phyloP scores from a whole-genome alignment of 139 green algal species.

The Penium margaritaceum region DNA sequence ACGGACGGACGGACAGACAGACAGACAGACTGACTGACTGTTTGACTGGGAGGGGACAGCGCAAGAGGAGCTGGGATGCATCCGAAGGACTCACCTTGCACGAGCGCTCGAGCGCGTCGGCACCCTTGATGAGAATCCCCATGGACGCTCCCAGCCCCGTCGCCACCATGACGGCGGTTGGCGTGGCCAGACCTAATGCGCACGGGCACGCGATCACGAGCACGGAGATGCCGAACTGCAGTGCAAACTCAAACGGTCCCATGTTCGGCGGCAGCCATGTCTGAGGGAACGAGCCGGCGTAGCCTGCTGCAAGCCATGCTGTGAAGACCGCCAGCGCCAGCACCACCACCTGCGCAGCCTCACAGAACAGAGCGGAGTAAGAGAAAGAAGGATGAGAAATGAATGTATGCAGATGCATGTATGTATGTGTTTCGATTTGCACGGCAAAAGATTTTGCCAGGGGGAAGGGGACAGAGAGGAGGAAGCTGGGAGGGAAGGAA shows the following conservation, averaged over 20 bases:
- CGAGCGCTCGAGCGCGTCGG: conserved; percentile 64
- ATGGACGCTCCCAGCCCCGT: conserved; percentile 74
- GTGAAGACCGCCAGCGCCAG: conserved; percentile 68
- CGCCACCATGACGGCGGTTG: conserved; percentile 95
- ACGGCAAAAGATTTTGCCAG: too few relatives aligned
- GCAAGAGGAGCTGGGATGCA: not conserved
- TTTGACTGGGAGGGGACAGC: not conserved
- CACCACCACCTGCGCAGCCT: conserved; percentile 68
- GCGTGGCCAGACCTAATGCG: conserved; percentile 82
- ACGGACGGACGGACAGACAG: too few relatives aligned
- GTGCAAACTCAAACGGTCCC: conserved; percentile 77
- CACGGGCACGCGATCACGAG: conserved; percentile 97
- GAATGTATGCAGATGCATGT: too few relatives aligned
- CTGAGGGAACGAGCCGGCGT: conserved; percentile 43
- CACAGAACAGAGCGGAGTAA: too few relatives aligned
- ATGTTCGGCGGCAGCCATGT: conserved; percentile 66
- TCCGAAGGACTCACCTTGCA: conserved; percentile 41
- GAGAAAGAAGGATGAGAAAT: not conserved
- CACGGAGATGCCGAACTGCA: conserved; percentile 90
- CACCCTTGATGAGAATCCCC: conserved; percentile 92
- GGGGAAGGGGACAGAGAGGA: not conserved
- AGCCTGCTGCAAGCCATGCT: conserved; percentile 66
- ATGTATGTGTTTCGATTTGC: too few relatives aligned
- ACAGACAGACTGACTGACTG: too few relatives aligned
- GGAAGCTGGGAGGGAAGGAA: not conserved